Evolutionary conservation across 352 stramenopile genomes (phyloP).

Genomic region (Globisporangium solare): DNA sequence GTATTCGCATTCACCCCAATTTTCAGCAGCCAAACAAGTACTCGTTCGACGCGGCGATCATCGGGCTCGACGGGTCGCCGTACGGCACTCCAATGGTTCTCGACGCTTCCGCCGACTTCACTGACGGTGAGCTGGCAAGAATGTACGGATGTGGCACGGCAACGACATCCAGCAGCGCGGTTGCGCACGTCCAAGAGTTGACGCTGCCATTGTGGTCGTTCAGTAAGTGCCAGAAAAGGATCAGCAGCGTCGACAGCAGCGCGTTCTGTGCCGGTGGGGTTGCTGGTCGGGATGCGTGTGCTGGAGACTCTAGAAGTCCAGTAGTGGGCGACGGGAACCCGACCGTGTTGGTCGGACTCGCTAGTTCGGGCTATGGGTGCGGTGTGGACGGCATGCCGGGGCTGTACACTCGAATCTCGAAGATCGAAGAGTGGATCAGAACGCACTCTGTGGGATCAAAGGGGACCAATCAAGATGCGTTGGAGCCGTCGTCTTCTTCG

Average conservation of each 20-base stretch:
- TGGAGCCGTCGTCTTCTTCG: too few relatives aligned
- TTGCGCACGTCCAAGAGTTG: slow-evolving; percentile 1
- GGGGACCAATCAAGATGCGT: neutral
- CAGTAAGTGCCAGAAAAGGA: slow-evolving; percentile 7
- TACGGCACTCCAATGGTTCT: slow-evolving; percentile 5
- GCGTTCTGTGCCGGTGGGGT: slow-evolving; percentile 17
- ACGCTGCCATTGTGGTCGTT: neutral
- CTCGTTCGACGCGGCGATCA: slow-evolving; percentile 16
- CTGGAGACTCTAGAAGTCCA: slow-evolving; percentile 18
- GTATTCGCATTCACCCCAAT: slow-evolving; percentile 25
- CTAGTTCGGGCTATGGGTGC: slow-evolving; percentile 13
- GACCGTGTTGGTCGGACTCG: slow-evolving; percentile 8
- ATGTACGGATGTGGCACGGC: neutral
- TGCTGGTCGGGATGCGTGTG: slow-evolving; percentile 9
- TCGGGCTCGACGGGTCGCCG: slow-evolving; percentile 15
- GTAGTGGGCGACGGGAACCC: slow-evolving; percentile 8
- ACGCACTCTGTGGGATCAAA: neutral
- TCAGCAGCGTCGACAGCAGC: slow-evolving; percentile 7
- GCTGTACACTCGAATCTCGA: slow-evolving; percentile 12
- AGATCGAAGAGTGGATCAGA: neutral
- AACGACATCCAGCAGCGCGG: too few relatives aligned
- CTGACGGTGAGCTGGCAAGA: neutral
- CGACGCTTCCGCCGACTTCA: slow-evolving; percentile 8
- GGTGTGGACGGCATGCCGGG: slow-evolving; percentile 1
- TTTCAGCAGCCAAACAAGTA: slow-evolving; percentile 11